Base-by-base conservation (phyloP, 352 stramenopile species). In the Phytophthora hibernalis region DNA sequence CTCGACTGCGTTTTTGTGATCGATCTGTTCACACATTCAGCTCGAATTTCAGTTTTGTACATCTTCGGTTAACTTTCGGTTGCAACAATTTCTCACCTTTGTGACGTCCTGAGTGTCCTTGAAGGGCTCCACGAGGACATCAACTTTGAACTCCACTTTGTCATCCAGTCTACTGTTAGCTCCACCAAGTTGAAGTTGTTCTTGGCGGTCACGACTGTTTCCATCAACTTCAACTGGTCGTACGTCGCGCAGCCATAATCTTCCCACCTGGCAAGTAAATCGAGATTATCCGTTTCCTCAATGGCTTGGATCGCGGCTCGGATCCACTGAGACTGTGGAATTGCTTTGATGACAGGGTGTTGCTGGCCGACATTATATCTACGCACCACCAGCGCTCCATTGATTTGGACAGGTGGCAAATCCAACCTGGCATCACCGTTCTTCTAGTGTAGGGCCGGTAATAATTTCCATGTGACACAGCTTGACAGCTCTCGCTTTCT, bases 151-250 rank as follows among this genome's bases (percentile, higher is more conserved):
- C 21, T 44, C n/a, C 11, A 59, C 24, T 35, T 45, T 65, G 7
- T 65, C 48, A 45, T 44, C 57, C 57, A 65, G 18, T 53, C 37
- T 7, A 65, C n/a, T 10, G 37, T 65, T 33, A 22, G 10, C 24
- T 64, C 33, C 6, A 64, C 56, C 15, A 56, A 6, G 5, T 49
- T 42, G 28, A 65, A 65, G 37, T 65, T 65, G 26, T 52, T 51
- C 20, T 35, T 57, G 10, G 47, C 22, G 0, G 1, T 42, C 7
- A 65, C 8, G 1, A 65, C 47, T 1, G 2, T 5, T 21, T 57
- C 26, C 47, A 65, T 52, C 7, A 65, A 16, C 35, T 44, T 53
- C n/a, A 65, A 20, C 57, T 52, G 57, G 2, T 52, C 57, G 24
- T 58, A 65, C 4, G 47, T 65, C 18, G 33, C 45, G 18, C n/a